Evolutionary conservation across 169 alveolate genomes (phyloP), one percentile per base, ranked within the genome.

Genomic region (Besnoitia besnoiti): DNA sequence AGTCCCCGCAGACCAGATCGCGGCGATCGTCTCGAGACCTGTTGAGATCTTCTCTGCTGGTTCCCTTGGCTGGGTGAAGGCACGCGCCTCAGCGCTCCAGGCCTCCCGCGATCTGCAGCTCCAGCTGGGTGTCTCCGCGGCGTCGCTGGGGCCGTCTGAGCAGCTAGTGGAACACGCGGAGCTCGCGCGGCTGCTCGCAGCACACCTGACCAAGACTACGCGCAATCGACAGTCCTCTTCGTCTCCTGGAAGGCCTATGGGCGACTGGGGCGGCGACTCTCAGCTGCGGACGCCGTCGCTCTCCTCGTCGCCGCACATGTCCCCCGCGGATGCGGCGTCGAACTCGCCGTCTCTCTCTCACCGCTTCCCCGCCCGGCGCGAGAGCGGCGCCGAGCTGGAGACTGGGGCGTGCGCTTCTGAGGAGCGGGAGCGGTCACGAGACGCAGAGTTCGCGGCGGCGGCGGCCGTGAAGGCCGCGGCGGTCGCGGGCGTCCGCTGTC

Each of bases 391-490:
- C 39, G 39, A n/a, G 4, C 46, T 1, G 80, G 80, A 50, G 1
- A 0, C 80, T 33, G 80, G 80, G 80, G 44, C 46, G 46, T 42
- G 80, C 39, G 47, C 39, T 16, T 30, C 24, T 5, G 80, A 61
- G 19, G 76, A 61, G 37, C 35, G 33, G 35, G 76, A 67, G 80
- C 10, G 44, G 21, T 55, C 67, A 1, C 46, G 44, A 10, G 80
- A 67, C 10, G 80, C 42, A 7, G 80, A 67, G 10, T 24, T 16
- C 1, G 80, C 80, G 1, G 40, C 44, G 12, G 80, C 44, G 40
- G 80, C 80, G 7, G 80, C 80, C 24, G n/a, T 67, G 80, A 3
- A 30, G 44, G 80, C 44, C 2, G 80, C 80, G 44, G 80, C 80
- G 21, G 80, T 42, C 2, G 44, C 40, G 80, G 80, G 80, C 14